phyloP scores from a whole-genome alignment of 2,329 filamentous ascomycete genomes.

The Colletotrichum costaricense region DNA sequence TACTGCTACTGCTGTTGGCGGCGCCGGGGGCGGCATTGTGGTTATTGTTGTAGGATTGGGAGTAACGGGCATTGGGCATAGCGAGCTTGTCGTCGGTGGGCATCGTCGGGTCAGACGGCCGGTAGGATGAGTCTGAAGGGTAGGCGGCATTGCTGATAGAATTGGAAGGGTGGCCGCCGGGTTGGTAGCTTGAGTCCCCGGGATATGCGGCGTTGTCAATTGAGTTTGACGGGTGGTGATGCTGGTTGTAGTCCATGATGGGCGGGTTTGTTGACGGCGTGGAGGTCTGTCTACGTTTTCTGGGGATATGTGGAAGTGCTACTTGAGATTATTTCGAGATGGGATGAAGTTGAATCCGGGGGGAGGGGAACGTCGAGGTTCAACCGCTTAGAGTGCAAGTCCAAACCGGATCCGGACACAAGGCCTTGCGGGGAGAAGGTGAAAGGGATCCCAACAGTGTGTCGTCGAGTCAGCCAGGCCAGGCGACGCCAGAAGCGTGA shows the following conservation, averaged over 20 bases:
- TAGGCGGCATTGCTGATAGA: slow-evolving; percentile 35
- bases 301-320: background rate
- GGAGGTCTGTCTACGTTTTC: background rate
- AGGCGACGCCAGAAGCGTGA: background rate
- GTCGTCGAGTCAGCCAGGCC: background rate
- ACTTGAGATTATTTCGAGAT: background rate
- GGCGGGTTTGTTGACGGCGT: background rate
- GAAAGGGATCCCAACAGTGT: background rate
- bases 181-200: slow-evolving; percentile 19
- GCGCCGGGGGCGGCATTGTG: background rate
- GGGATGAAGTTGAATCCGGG: background rate
- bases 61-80: slow-evolving; percentile 30
- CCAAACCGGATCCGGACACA: slow-evolving; percentile 2
- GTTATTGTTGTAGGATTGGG: slow-evolving; percentile 22
- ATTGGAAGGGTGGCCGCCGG: slow-evolving; percentile 12
- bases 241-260: slow-evolving; percentile 25
- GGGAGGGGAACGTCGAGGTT: background rate
- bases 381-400: background rate
- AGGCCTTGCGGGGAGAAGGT: background rate
- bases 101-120: slow-evolving; percentile 19
- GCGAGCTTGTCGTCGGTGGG: slow-evolving; percentile 31
- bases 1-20: background rate
- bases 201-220: slow-evolving; percentile 27
- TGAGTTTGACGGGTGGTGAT: slow-evolving; percentile 22
- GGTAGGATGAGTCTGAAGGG: slow-evolving; percentile 32